Evolutionary conservation across 208 protist genomes (phyloP).

Genomic region (Trichomonas tenax): DNA sequence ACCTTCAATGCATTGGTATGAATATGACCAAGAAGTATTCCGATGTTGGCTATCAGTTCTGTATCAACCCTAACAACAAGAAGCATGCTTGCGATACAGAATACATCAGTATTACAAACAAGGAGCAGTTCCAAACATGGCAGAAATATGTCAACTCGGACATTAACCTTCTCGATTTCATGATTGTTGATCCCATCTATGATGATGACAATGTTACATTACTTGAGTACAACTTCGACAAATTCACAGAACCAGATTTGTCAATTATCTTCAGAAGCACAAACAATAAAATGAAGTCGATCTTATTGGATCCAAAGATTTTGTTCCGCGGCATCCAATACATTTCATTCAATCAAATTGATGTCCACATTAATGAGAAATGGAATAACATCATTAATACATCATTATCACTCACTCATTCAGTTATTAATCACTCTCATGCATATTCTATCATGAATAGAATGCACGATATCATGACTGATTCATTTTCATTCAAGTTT

Average conservation of each 20-base stretch:
- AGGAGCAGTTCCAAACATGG: not conserved
- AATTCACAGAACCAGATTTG: not conserved
- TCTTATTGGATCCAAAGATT: not conserved
- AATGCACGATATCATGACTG: not conserved
- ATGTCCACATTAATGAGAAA: not conserved
- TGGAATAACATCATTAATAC: not conserved
- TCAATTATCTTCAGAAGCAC: not conserved
- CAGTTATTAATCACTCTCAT: not conserved
- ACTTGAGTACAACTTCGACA: not conserved
- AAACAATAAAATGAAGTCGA: not conserved
- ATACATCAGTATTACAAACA: not conserved
- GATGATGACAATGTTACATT: not conserved
- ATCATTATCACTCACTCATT: not conserved
- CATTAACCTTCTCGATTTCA: not conserved
- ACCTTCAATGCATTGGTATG: not conserved
- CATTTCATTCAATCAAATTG: not conserved
- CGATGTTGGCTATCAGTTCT: not conserved
- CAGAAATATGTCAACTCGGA: not conserved
- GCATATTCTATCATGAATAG: not conserved
- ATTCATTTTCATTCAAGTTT: not conserved
- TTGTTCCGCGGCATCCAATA: not conserved
- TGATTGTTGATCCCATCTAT: not conserved
- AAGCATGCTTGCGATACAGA: not conserved
- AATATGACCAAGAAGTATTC: not conserved
- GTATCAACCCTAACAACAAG: not conserved